Percentiles rank a stretch among this genome's conserved stretches.
These are phyloP conservation scores for Aquanectria penicillioides DNA, from an alignment of 2,329 filamentous ascomycete genomes.

Conservation along the genomic window DNA sequence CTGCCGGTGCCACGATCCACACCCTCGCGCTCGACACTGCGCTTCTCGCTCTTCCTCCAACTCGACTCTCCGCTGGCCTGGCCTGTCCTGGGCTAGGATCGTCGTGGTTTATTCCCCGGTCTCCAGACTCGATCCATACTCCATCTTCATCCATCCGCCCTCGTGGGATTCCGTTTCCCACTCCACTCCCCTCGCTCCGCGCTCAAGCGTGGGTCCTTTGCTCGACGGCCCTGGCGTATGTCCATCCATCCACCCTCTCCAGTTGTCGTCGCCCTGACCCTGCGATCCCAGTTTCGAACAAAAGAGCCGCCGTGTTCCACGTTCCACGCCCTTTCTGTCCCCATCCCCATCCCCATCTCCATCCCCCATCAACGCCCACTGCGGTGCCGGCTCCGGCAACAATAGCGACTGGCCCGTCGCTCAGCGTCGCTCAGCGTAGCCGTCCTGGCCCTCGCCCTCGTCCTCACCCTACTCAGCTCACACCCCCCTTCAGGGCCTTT, in stretches of 20 bases:
- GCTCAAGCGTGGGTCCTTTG: constrained; percentile 6
- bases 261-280: constrained; percentile 34
- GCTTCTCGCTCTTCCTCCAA: not conserved
- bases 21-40: constrained; percentile 2
- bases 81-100: constrained; percentile 9
- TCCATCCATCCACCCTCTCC: too few relatives aligned
- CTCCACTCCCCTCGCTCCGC: constrained; percentile 15
- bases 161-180: constrained; percentile 10
- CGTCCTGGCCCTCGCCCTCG: constrained; percentile 9
- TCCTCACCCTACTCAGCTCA: constrained; percentile 34
- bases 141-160: too few relatives aligned
- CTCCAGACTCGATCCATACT: constrained; percentile 19
- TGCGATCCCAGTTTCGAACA: constrained; percentile 41
- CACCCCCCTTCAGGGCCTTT: constrained; percentile 35
- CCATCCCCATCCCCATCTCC: constrained; percentile 21
- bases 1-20: constrained; percentile 29
- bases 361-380: constrained; percentile 33
- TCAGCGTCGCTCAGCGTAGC: constrained; percentile 19
- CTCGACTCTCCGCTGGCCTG: not conserved
- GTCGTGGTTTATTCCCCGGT: constrained; percentile 11
- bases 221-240: constrained; percentile 1
- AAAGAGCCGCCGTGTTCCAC: constrained; percentile 44
- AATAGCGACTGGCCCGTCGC: constrained; percentile 29
- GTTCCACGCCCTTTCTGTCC: constrained; percentile 40
- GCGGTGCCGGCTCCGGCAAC: constrained; percentile 27